Percentiles rank a stretch among this genome's conserved stretches.
These are phyloP conservation scores for Globisporangium radiosum DNA, from an alignment of 352 stramenopile genomes.

Conservation along the genomic window DNA sequence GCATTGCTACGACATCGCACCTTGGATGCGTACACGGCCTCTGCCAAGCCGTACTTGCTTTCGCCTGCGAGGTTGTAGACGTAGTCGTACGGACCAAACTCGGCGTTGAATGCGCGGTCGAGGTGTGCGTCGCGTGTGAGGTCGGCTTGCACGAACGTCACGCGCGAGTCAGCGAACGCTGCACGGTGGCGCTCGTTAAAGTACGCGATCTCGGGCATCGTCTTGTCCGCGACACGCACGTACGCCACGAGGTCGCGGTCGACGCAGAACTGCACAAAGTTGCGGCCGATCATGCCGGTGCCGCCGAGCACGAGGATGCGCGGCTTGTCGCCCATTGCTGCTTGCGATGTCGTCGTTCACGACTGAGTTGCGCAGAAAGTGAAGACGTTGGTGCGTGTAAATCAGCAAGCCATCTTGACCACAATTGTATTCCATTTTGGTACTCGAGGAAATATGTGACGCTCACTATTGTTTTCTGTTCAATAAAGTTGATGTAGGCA, in stretches of 20 bases:
- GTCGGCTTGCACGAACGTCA: slow-evolving; percentile 80
- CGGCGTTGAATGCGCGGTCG: slow-evolving; percentile 66
- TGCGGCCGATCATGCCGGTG: slow-evolving; percentile 82
- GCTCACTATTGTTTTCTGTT: too few species aligned
- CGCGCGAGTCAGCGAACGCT: slow-evolving; percentile 58
- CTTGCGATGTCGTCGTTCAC: background rate
- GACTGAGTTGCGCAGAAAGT: background rate
- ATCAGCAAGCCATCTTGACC: too few species aligned
- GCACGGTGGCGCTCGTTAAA: slow-evolving; percentile 63
- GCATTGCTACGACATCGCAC: slow-evolving; percentile 7
- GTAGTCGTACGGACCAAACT: slow-evolving; percentile 72
- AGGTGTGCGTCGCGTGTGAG: slow-evolving; percentile 75
- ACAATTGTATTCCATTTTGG: too few species aligned
- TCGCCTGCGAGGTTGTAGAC: slow-evolving; percentile 83
- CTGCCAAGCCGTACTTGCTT: slow-evolving; percentile 71
- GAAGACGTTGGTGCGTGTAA: too few species aligned
- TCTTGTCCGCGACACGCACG: slow-evolving; percentile 84
- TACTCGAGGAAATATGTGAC: too few species aligned
- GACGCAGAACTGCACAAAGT: slow-evolving; percentile 80
- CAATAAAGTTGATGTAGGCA: background rate
- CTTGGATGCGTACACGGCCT: slow-evolving; percentile 77
- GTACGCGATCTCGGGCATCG: slow-evolving; percentile 85
- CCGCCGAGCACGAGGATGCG: slow-evolving; percentile 80
- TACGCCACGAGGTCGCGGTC: slow-evolving; percentile 54
- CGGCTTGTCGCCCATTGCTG: slow-evolving; percentile 32